Evolutionary conservation across 768 basidiomycete species (phyloP).

Genomic region (Tubosaeta sp.): DNA sequence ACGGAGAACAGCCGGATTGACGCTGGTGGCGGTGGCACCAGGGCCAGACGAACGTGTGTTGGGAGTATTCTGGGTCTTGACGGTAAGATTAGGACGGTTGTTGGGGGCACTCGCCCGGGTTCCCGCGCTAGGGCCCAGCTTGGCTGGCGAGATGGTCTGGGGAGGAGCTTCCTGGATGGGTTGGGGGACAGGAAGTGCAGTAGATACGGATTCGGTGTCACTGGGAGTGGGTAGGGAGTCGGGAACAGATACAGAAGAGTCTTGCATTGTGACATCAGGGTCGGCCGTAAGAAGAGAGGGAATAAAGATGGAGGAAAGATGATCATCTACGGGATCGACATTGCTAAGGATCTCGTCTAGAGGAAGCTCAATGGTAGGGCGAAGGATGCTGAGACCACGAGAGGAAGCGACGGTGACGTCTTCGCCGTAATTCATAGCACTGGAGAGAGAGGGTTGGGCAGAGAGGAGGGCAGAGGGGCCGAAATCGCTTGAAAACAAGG

Average conservation of each 20-base stretch:
- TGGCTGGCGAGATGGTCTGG: constrained; percentile 55
- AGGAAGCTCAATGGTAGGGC: constrained; percentile 82
- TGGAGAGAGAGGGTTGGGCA: constrained; percentile 63
- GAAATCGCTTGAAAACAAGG: constrained; percentile 70
- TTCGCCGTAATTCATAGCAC: constrained; percentile 73
- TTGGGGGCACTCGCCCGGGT: constrained; percentile 43
- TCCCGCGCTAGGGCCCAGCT: constrained; percentile 51
- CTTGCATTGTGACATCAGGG: constrained; percentile 28
- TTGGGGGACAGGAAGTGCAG: constrained; percentile 35
- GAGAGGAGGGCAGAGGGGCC: constrained; percentile 73
- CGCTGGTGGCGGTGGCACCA: constrained; percentile 59
- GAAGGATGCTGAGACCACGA: constrained; percentile 55
- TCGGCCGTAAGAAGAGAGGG: constrained; percentile 6
- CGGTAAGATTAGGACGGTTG: constrained; percentile 55
- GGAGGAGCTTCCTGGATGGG: constrained; percentile 39
- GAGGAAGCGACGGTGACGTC: constrained; percentile 49
- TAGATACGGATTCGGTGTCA: constrained; percentile 1
- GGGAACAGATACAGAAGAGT: constrained; percentile 16
- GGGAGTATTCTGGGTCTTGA: constrained; percentile 48
- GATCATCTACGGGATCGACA: constrained; percentile 24
- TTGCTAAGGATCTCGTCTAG: constrained; percentile 71
- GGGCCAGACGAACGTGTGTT: constrained; percentile 54
- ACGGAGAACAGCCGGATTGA: constrained; percentile 42
- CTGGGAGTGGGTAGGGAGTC: constrained; percentile 8
- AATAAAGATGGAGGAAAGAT: neutral